Evolutionary conservation across 306 rosid species (phyloP), one percentile per base, ranked within the genome.

Genomic region (Acmispon strigosus): DNA sequence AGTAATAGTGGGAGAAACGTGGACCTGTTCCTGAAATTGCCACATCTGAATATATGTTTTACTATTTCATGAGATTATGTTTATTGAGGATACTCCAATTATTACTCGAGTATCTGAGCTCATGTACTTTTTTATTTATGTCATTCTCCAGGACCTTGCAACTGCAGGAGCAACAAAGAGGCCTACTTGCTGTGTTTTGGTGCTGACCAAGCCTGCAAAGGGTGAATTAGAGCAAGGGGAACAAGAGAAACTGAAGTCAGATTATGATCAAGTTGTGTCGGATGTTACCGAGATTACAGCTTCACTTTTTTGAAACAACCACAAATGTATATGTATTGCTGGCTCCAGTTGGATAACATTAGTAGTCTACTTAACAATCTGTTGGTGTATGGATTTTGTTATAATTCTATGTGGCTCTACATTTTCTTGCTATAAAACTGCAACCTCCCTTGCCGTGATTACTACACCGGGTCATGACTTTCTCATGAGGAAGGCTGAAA

Each of bases 131-230:
- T 24, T 15, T 67, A 4, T 48, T 11, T 3, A 4, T 36, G 13
- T 47, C 17, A 7, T 48, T 43, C 61, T 43, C 52, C 83, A 95
- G 99, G 99, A 95, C 64, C 97, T 95, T 51, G 97, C 99, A 48
- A 84, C 65, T 78, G 99, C 97, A 4, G 99, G 97, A 57, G 87
- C 87, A 49, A 91, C 99, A 12, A 95, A 95, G 95, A 91, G 97
- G 85, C 99, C 99, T 42, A 95, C 99, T 10, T 89, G 97, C 82
- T 89, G 99, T 54, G 92, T 94, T 72, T 77, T 94, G 79, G 96
- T 94, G 51, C 44, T 54, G 78, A 89, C 96, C 14, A 91, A 91
- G 79, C 96, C 97, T 49, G 42, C 80, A 52, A 95, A 95, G 85
- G 99, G 96, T 15, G 96, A 83, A 62, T 53, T 91, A 15, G 84